A percentile compares a stretch with the other conserved stretches of the same genome.
Evolutionary conservation across 768 basidiomycete species (phyloP).

Genomic region (Boletus rufocinnamomeus): DNA sequence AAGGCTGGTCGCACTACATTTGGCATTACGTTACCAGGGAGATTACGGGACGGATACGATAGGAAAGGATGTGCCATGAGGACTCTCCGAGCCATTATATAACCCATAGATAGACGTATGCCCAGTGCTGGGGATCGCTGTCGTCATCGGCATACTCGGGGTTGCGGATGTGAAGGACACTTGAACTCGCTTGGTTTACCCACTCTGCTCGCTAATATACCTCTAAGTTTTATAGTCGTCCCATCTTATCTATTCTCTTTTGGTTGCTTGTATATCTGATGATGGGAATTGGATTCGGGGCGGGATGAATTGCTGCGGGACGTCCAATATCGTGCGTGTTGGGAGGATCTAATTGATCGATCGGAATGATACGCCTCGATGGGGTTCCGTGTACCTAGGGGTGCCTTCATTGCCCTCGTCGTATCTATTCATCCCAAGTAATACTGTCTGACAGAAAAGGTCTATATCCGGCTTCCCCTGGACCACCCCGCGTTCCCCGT

Average conservation of each 20-base stretch:
- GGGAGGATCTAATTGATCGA: not conserved
- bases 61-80: not conserved
- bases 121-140: not conserved
- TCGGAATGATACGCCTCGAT: not conserved
- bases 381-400: not conserved
- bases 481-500: not conserved
- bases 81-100: not conserved
- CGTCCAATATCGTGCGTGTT: not conserved
- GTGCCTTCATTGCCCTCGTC: not conserved
- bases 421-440: not conserved
- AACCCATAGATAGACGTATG: not conserved
- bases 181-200: not conserved
- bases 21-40: slow-evolving; percentile 50
- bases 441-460: not conserved
- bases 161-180: not conserved
- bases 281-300: not conserved
- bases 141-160: not conserved
- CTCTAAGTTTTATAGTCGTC: not conserved
- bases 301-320: not conserved
- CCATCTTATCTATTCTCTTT: not conserved
- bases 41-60: slow-evolving; percentile 31
- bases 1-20: slow-evolving; percentile 55
- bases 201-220: not conserved
- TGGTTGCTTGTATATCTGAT: not conserved
- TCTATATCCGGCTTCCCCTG: not conserved